Evolutionary conservation across 2,329 filamentous ascomycete species (phyloP), one percentile per base, ranked within the genome.

Genomic region (Teratosphaeria viscida): DNA sequence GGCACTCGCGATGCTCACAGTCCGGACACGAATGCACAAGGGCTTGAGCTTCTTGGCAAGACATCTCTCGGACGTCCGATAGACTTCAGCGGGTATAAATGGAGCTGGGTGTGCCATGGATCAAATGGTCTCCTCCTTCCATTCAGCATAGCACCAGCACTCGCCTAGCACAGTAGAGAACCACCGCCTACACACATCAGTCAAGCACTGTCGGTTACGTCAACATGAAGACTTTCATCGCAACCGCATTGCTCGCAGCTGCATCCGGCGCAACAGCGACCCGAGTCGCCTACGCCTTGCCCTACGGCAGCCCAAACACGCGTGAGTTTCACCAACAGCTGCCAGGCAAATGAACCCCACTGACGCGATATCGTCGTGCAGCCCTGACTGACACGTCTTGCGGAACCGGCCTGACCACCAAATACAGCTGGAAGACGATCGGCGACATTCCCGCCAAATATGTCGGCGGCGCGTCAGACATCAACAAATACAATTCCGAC

Each of bases 351-450:
- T 49, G 43, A 49, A 19, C 16, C 3, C 29, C 29, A 32, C 8
- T 19, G 19, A 49, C 19, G 23, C 23, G 23, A 23, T 23, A 23
- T 23, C 23, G 23, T 10, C n/a, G 11, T n/a, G 19, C 43, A 49
- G 43, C 19, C 43, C 16, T 49, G 43, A 49, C 3, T 23, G 3
- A 6, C 43, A n/a, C 19, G 8, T 5, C 43, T n/a, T 49, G 43
- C 43, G 26, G 19, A 10, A 27, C 35, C 29, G 23, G 37, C 26
- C 37, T 39, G 32, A 52, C 32, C 1, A 32, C 35, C 52, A 52
- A 58, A 19, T 82, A 82, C 74, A 77, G 77, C 66, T 87, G 82
- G 82, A 69, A 70, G 56, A 79, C 73, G 7, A 76, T 78, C 59
- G 75, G 72, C 58, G 67, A 69, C n/a, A 65, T 81, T 32, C 74